Percentiles rank a stretch among this genome's conserved stretches.
These are phyloP conservation scores for Microcyclosporella mali DNA, from an alignment of 2,329 filamentous ascomycete species.

Conservation along the genomic window DNA sequence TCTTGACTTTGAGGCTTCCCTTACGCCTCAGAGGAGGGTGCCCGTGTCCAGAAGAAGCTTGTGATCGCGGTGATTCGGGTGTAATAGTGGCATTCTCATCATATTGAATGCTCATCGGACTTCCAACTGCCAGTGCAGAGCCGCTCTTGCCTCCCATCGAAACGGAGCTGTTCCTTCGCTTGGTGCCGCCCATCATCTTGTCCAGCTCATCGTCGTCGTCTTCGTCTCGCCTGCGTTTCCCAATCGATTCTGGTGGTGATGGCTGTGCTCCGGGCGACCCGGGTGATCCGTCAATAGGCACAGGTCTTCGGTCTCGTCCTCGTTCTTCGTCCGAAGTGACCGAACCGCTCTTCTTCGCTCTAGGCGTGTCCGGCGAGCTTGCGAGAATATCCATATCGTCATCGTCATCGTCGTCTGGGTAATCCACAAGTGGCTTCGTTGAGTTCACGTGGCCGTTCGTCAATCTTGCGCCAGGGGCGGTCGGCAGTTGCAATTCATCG, in stretches of 20 bases:
- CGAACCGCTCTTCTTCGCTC: conserved; percentile 25
- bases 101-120: conserved; percentile 8
- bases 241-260: conserved; percentile 30
- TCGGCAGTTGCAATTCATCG: conserved; percentile 28
- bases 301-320: conserved; percentile 18
- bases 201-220: conserved; percentile 89
- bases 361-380: conserved; percentile 44
- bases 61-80: conserved; percentile 16
- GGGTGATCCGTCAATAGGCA: conserved; percentile 29
- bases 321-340: conserved; percentile 17
- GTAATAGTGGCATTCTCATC: conserved; percentile 1
- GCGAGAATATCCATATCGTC: conserved; percentile 47
- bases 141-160: conserved; percentile 20
- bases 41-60: conserved; percentile 13
- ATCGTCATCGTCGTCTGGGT: conserved; percentile 75
- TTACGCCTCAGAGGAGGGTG: conserved; percentile 35
- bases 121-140: conserved; percentile 6
- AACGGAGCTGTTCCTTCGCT: conserved; percentile 38
- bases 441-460: conserved; percentile 58
- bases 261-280: conserved; percentile 12
- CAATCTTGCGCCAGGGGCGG: conserved; percentile 20
- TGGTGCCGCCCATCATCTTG: conserved; percentile 57
- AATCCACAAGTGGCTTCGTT: conserved; percentile 76
- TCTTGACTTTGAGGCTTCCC: conserved; percentile 39
- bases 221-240: conserved; percentile 85